Percentiles rank a stretch among this genome's conserved stretches.
These are phyloP conservation scores for Pittosporum tobira DNA, from an alignment of 129 eudicot species.

Conservation along the genomic window DNA sequence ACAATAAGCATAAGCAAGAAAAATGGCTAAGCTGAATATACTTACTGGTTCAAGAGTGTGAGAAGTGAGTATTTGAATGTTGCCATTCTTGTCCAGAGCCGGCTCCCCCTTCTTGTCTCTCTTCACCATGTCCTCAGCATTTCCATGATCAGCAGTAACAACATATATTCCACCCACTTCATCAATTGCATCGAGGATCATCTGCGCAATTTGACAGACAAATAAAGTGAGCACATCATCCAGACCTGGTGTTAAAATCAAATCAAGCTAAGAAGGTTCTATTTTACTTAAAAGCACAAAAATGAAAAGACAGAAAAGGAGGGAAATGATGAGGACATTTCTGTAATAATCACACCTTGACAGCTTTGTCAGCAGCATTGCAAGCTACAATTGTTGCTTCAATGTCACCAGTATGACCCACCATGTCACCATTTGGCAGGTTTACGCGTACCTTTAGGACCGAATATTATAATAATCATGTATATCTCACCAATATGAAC, in stretches of 20 bases:
- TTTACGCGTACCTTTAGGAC: slow-evolving; percentile 48
- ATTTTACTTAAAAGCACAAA: background rate
- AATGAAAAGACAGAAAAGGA: background rate
- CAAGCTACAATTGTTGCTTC: slow-evolving; percentile 58
- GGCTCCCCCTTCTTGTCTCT: slow-evolving; percentile 68
- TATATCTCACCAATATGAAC: background rate
- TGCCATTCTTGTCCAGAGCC: slow-evolving; percentile 48
- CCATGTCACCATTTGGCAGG: slow-evolving; percentile 64
- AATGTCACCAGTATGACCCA: slow-evolving; percentile 67
- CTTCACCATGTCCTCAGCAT: slow-evolving; percentile 73
- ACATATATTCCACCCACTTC: slow-evolving; percentile 69
- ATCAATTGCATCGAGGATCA: slow-evolving; percentile 55
- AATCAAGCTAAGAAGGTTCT: background rate
- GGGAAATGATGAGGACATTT: background rate
- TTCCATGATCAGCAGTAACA: slow-evolving; percentile 65
- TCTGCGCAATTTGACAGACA: slow-evolving; percentile 18
- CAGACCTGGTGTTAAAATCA: background rate
- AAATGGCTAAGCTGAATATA: no score
- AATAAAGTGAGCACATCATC: background rate
- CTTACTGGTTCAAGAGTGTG: slow-evolving; percentile 64
- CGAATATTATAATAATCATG: background rate
- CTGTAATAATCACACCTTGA: slow-evolving; percentile 34
- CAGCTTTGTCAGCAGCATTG: slow-evolving; percentile 64
- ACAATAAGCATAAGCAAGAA: no score
- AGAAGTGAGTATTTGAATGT: slow-evolving; percentile 51